Conservation (phyloP, 78 protist genomes). For the Pelomyxa schiedti region DNA sequence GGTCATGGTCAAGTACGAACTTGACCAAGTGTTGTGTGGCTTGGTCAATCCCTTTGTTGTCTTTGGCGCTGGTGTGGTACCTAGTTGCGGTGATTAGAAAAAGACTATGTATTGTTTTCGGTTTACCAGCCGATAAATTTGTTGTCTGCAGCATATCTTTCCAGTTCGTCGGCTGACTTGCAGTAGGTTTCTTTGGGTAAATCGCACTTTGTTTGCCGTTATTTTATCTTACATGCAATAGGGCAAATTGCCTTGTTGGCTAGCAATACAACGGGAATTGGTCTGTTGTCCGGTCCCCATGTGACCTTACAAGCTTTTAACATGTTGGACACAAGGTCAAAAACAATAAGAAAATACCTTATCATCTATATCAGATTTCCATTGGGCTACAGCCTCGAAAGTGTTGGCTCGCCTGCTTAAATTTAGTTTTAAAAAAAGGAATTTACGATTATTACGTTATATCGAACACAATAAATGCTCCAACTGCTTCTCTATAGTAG, state of each 20-base stretch:
- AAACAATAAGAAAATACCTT: conserved; percentile 45
- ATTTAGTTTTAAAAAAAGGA: conserved; percentile 47
- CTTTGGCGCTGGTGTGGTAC: conserved; percentile 78
- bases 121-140: conserved; percentile 78
- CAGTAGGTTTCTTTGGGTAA: conserved; percentile 41
- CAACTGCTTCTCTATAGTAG: conserved; percentile 91
- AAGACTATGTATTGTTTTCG: no score
- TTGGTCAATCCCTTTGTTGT: conserved; percentile 63
- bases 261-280: conserved; percentile 84
- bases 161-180: conserved; percentile 62
- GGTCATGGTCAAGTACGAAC: neutral
- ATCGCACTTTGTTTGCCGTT: conserved; percentile 24
- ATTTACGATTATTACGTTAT: conserved; percentile 77
- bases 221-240: neutral
- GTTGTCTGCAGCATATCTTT: conserved; percentile 59
- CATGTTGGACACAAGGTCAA: no score
- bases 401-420: conserved; percentile 45
- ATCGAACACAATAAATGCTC: conserved; percentile 86
- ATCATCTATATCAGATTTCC: conserved; percentile 85
- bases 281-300: conserved; percentile 18
- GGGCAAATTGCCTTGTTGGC: conserved; percentile 67
- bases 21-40: conserved; percentile 60
- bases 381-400: conserved; percentile 71
- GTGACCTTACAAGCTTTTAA: no score
- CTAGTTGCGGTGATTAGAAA: no score